Evolutionary conservation across 306 rosid species (phyloP), one percentile per base, ranked within the genome.

Genomic region (Oxytropis ochrocephala): DNA sequence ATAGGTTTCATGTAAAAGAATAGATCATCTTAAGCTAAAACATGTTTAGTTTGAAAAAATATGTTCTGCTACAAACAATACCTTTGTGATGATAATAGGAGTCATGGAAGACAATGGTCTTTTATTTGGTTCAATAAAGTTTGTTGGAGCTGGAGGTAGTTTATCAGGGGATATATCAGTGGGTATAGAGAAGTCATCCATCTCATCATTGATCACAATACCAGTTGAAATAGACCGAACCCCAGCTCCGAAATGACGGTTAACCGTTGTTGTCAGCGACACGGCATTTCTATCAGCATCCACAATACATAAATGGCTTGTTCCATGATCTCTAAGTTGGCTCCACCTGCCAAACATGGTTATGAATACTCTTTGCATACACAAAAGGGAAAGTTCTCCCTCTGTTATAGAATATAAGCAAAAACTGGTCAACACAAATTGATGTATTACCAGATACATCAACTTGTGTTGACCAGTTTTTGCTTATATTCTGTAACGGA

Each of bases 261-360:
- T 88, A 56, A 90, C 94, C 0, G 87, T 78, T 18, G 90, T 81
- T 72, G 98, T 94, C 75, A 94, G 50, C 5, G 98, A 88, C 5
- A 94, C 96, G 3, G 94, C 97, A 57, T 94, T 94, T 79, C 98
- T 78, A 42, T 90, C 97, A 63, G 83, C 83, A 76, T 94, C 97
- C 65, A 94, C 96, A 49, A 94, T 67, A 76, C 98, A 85, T 76
- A 90, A 81, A 85, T 94, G 98, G 55, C 97, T 94, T 18, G 97
- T 94, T 68, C 98, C 98, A 9, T 87, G 92, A 80, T 94, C 97
- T 80, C 86, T 75, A n/a, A 94, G 88, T 81, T 90, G 98, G 80
- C 81, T 83, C 97, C 98, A 94, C 84, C 98, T 93, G 94, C 64
- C 46, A 39, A 67, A 8, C 63, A 77, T 54, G 27, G 35, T 64